Percentiles rank a stretch among this genome's conserved stretches.
Evolutionary conservation across 176 grass and related monocot species (phyloP).

Genomic region (Cymbopogon citratus): DNA sequence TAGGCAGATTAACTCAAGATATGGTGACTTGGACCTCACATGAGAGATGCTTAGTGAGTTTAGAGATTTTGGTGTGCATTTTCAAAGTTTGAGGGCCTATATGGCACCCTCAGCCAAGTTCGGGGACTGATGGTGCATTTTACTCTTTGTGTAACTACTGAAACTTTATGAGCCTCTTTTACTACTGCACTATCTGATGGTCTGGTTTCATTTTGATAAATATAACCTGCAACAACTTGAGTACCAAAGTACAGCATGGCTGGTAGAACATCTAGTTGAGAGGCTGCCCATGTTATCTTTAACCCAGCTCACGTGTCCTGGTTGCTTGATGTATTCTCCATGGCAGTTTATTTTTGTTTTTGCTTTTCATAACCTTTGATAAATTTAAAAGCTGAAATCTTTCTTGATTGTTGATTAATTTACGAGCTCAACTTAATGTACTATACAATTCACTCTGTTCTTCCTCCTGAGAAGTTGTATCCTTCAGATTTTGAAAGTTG

Average conservation of each 20-base stretch:
- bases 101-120: neutral
- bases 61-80: neutral
- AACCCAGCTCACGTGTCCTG: neutral
- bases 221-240: neutral
- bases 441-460: neutral
- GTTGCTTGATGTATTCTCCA: neutral
- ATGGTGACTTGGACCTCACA: neutral
- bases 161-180: neutral
- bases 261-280: neutral
- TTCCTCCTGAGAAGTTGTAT: neutral
- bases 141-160: neutral
- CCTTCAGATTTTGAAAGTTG: neutral
- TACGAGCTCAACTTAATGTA: neutral
- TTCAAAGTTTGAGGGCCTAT: neutral
- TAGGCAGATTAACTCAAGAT: neutral
- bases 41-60: neutral
- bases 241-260: neutral
- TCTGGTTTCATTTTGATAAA: neutral
- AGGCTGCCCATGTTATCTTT: neutral
- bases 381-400: neutral
- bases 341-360: neutral
- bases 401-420: conserved; percentile 11
- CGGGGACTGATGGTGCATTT: neutral
- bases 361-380: neutral
- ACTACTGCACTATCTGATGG: neutral